A percentile compares a stretch with the other conserved stretches of the same genome.
Conservation (phyloP, 192 early-diverging fungal species). For the Geranomyces michiganensis region DNA sequence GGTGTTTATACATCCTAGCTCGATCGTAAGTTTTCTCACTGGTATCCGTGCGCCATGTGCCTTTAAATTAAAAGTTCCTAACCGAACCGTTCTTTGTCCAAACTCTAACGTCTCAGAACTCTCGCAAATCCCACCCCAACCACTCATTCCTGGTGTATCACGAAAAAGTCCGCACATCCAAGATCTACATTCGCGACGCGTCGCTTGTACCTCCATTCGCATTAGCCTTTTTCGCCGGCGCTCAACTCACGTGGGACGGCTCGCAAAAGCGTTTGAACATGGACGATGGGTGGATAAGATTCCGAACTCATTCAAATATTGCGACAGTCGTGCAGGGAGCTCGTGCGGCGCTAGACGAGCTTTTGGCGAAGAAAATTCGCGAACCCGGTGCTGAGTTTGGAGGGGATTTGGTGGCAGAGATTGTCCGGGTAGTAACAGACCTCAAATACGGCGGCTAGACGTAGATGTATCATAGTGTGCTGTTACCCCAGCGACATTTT, state of each 20-base stretch:
- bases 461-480: too few relatives aligned
- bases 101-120: conserved; percentile 30
- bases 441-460: too few relatives aligned
- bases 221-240: conserved; percentile 50
- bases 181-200: conserved; percentile 51
- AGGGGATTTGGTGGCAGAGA: neutral
- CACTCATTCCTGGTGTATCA: conserved; percentile 45
- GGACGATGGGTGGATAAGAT: conserved; percentile 47
- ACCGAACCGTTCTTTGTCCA: neutral
- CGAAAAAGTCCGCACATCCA: conserved; percentile 49
- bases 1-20: conserved; percentile 47
- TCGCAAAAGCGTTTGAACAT: conserved; percentile 22
- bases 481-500: too few relatives aligned
- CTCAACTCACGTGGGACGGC: conserved; percentile 31
- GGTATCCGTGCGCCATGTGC: too few relatives aligned
- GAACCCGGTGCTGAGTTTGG: conserved; percentile 47
- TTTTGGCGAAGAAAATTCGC: conserved; percentile 74
- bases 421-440: neutral
- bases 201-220: conserved; percentile 36
- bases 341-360: conserved; percentile 69
- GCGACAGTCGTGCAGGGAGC: conserved; percentile 39
- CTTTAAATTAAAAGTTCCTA: neutral
- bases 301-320: conserved; percentile 29
- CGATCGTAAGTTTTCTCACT: conserved; percentile 18
- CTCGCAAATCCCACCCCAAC: conserved; percentile 26